These are phyloP conservation scores for Dacryopinax spathularia DNA, from an alignment of 768 basidiomycete genomes.

Conservation along the genomic window DNA sequence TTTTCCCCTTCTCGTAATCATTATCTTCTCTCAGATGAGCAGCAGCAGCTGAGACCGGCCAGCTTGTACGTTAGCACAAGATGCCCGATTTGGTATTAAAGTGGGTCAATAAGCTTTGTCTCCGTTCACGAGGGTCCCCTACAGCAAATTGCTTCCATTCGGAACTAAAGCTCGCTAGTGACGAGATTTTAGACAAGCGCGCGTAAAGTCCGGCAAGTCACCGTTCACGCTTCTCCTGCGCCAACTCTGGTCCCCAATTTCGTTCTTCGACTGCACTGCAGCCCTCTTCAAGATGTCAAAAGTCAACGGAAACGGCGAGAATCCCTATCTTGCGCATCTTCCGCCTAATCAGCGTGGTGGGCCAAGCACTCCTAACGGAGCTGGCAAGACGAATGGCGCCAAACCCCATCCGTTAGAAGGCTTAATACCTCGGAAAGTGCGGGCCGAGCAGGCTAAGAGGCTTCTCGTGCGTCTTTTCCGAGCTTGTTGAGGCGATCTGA, in stretches of 20 bases:
- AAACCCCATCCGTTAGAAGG: slow-evolving; percentile 48
- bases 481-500: neutral
- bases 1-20: neutral
- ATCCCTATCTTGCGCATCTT: slow-evolving; percentile 43
- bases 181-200: neutral
- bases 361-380: slow-evolving; percentile 3
- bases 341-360: slow-evolving; percentile 25
- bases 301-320: slow-evolving; percentile 21
- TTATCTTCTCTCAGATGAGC: neutral
- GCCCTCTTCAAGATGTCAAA: neutral
- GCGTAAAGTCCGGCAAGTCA: neutral
- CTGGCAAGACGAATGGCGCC: slow-evolving; percentile 3
- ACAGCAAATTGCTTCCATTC: neutral
- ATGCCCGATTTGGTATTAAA: neutral
- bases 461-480: slow-evolving; percentile 47
- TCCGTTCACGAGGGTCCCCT: neutral
- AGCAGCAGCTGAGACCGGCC: neutral
- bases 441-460: slow-evolving; percentile 45
- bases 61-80: no score
- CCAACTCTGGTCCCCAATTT: neutral
- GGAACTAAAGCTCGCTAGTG: neutral
- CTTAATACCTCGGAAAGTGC: slow-evolving; percentile 55
- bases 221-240: neutral
- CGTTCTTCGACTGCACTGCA: neutral
- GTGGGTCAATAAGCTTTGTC: neutral